Base-by-base conservation (phyloP, 2,329 filamentous ascomycete genomes). In the Epichloe scottii region DNA sequence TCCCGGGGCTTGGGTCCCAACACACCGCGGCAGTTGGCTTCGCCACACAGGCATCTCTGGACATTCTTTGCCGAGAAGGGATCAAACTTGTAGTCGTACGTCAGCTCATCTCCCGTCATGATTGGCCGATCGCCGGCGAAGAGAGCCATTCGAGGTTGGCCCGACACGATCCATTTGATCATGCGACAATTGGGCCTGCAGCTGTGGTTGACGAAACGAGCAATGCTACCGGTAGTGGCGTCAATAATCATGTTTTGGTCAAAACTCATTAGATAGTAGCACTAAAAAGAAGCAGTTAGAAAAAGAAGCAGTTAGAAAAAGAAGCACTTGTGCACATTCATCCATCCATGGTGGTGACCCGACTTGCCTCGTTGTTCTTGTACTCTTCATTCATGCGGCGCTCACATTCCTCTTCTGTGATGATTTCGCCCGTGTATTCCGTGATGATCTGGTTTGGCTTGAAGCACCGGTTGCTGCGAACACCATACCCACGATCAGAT, bases 221-320 rank as follows among this genome's bases (percentile, higher is more conserved):
- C 91, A 68, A 97, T 95, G 57, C 88, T 95, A 60, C 93, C 93
- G 51, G 88, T 89, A 30, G 90, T 96, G 35, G 91, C 93, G 71
- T 98, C 93, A 57, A 98, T 95, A 61, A 97, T 95, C 82, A 97
- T 93, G 67, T 94, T 93, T 67, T 96, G 89, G 63, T 97, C 90
- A 64, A 97, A 96, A 51, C 89, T 89, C 93, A 98, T 98, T 47
- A 98, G 75, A 67, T 98, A 98, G 68, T 95, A 97, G 68, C 89
- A 95, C 87, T 95, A 59, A 4, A 5, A 15, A 39, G 14, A 39
- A 17, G 17, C 3, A 39, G 26, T n/a, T 10, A 38, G 12, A 38
- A 15, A 38, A 15, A 38, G 15, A n/a, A n/a, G n/a, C n/a, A n/a
- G n/a, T n/a, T n/a, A n/a, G 37, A n/a, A n/a, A 15, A n/a, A n/a